Evolutionary conservation across 345 rosid genomes (phyloP).

Genomic region (Gossypioides kirkii): DNA sequence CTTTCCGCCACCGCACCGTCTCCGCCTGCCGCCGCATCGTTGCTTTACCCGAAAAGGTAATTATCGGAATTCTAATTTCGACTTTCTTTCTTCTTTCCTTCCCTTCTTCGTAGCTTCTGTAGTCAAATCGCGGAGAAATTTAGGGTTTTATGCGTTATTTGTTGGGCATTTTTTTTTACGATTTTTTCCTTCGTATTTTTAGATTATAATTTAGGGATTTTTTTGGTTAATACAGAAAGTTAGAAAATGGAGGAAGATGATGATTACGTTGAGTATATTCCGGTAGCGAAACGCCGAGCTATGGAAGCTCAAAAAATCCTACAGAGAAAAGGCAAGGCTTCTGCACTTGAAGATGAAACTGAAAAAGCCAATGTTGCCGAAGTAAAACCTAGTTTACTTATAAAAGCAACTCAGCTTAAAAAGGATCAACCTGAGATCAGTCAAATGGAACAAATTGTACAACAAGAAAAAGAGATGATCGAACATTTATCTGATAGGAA

Average conservation of each 20-base stretch:
- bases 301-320: constrained; percentile 70
- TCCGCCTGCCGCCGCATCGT: not conserved
- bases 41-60: not conserved
- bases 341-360: constrained; percentile 52
- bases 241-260: constrained; percentile 62
- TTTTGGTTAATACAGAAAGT: constrained; percentile 7
- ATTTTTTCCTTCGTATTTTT: not conserved
- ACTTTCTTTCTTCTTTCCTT: not conserved
- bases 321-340: constrained; percentile 63
- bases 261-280: constrained; percentile 70
- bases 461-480: constrained; percentile 93
- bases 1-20: not conserved
- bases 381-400: constrained; percentile 80
- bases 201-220: not conserved
- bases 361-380: constrained; percentile 66
- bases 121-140: not conserved
- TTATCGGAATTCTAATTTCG: not conserved
- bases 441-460: constrained; percentile 70
- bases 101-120: not conserved
- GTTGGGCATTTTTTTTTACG: not conserved
- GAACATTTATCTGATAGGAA: constrained; percentile 78
- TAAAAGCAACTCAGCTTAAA: constrained; percentile 85
- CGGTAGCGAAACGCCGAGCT: constrained; percentile 78
- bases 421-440: constrained; percentile 73
- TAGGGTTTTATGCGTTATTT: not conserved